phyloP scores from a whole-genome alignment of 225 moss, liverwort and hornwort genomes.

The Marchantia paleacea region DNA sequence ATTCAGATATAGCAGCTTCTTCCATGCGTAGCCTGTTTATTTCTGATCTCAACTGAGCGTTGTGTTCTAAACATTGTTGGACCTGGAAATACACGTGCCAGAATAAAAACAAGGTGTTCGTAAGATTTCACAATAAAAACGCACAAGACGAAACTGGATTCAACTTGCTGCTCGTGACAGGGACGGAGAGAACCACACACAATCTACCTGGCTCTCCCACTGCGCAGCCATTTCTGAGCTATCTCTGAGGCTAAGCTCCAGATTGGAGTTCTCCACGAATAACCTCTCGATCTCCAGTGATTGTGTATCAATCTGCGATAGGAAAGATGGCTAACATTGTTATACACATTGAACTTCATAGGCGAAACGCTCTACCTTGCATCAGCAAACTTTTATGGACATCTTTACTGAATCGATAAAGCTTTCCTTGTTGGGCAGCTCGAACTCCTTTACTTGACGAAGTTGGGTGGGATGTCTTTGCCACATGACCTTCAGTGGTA shows the following conservation, averaged over 20 bases:
- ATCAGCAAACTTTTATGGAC: not conserved
- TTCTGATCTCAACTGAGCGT: constrained; percentile 38
- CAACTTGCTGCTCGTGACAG: not conserved
- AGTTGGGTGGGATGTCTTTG: not conserved
- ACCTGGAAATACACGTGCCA: constrained; percentile 15
- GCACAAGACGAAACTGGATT: no score
- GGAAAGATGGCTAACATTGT: constrained; percentile 9
- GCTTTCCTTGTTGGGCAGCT: no score
- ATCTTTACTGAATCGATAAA: no score
- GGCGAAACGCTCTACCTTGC: not conserved
- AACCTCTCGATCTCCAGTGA: constrained; percentile 91
- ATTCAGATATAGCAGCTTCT: constrained; percentile 32
- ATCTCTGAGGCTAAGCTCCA: constrained; percentile 61
- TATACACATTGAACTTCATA: not conserved
- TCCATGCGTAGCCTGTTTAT: constrained; percentile 39
- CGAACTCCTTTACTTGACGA: no score
- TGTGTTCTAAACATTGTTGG: constrained; percentile 37
- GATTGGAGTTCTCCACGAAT: constrained; percentile 81
- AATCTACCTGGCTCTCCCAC: constrained; percentile 79
- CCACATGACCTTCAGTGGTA: not conserved
- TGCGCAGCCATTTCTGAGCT: constrained; percentile 58
- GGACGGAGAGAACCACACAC: not conserved
- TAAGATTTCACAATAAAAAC: not conserved
- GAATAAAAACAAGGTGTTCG: not conserved
- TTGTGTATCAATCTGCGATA: constrained; percentile 82